Percentiles rank a stretch among this genome's conserved stretches.
Conservation (phyloP, 805 yeast species). For the Candida saitoana region DNA sequence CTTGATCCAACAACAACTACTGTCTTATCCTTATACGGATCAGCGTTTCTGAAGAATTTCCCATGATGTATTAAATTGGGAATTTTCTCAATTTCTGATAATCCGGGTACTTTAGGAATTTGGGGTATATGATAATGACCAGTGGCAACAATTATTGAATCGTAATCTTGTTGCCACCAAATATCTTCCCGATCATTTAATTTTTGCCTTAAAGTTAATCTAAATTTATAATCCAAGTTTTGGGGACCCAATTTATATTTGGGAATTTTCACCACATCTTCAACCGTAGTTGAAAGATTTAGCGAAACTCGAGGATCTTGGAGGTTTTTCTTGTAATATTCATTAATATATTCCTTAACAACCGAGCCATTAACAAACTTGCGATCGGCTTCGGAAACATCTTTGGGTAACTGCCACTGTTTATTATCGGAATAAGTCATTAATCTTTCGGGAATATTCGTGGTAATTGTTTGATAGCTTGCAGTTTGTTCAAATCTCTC, state of each 20-base stretch:
- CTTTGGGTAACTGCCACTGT: conserved; percentile 28
- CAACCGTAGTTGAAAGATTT: conserved; percentile 33
- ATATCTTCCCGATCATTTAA: conserved; percentile 19
- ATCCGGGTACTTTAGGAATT: conserved; percentile 42
- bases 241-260: conserved; percentile 1
- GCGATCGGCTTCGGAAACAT: conserved; percentile 16
- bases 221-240: conserved; percentile 13
- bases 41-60: conserved; percentile 36
- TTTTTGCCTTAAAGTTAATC: conserved; percentile 17
- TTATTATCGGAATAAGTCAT: conserved; percentile 44
- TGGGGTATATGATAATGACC: conserved; percentile 49
- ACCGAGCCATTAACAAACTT: conserved; percentile 23
- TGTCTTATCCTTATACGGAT: conserved; percentile 27
- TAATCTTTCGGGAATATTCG: conserved; percentile 41
- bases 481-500: conserved; percentile 30
- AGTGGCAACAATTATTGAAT: conserved; percentile 41
- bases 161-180: conserved; percentile 38
- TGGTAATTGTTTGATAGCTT: conserved; percentile 22
- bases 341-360: conserved; percentile 26
- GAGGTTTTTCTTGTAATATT: conserved; percentile 21
- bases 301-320: conserved; percentile 19
- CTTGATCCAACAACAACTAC: conserved; percentile 24
- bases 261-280: conserved; percentile 25
- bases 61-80: conserved; percentile 38
- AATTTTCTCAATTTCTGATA: conserved; percentile 28